These are phyloP conservation scores for Naganishia sp. DNA, from an alignment of 1,284 basidiomycete genomes.

Conservation along the genomic window DNA sequence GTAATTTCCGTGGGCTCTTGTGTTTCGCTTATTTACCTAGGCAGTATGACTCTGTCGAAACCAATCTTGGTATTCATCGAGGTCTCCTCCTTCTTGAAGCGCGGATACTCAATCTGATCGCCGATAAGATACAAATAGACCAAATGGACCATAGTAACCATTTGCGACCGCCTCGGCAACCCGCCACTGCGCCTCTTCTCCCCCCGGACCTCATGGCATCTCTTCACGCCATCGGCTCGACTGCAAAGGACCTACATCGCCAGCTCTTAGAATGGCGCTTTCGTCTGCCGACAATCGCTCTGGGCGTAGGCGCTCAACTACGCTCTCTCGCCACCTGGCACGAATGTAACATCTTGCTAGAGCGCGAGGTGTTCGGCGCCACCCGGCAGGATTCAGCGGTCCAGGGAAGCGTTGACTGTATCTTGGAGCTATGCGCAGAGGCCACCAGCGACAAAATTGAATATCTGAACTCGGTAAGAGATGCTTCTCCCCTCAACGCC, in stretches of 20 bases:
- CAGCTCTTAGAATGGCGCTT: conserved; percentile 2
- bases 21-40: conserved; percentile 16
- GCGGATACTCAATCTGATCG: conserved; percentile 23
- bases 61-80: conserved; percentile 41
- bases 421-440: conserved; percentile 43
- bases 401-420: conserved; percentile 39
- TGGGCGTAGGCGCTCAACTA: conserved; percentile 1
- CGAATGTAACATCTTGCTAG: conserved; percentile 42
- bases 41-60: conserved; percentile 42
- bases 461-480: conserved; percentile 48
- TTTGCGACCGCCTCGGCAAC: no score
- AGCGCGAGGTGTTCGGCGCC: conserved; percentile 39
- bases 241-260: neutral
- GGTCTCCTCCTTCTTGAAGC: conserved; percentile 36
- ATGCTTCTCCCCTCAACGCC: no score
- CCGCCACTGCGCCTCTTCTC: neutral
- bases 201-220: neutral
- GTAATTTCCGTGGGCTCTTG: neutral
- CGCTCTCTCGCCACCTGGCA: conserved; percentile 37
- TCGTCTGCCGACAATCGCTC: neutral
- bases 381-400: conserved; percentile 37
- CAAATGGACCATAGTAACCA: no score
- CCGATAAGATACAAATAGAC: neutral
- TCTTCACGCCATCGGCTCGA: no score
- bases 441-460: conserved; percentile 47